phyloP scores from a whole-genome alignment of 257 asterid genomes.

The Solanum acaule region DNA sequence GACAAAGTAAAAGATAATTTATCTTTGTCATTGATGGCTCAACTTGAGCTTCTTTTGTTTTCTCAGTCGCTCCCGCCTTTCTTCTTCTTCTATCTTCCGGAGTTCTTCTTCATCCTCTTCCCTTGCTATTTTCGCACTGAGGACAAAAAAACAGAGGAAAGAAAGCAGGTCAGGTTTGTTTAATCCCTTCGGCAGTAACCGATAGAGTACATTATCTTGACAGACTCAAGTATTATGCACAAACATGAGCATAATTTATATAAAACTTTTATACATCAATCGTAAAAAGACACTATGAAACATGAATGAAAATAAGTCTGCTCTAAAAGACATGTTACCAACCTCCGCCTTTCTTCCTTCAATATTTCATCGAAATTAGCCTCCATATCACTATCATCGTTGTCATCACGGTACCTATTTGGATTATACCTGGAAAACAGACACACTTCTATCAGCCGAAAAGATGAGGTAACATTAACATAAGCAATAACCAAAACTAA shows the following conservation, averaged over 20 bases:
- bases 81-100: conserved; percentile 71
- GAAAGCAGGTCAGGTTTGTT: background rate
- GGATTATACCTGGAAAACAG: conserved; percentile 63
- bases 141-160: background rate
- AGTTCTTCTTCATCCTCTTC: conserved; percentile 78
- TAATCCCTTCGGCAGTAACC: background rate
- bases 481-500: background rate
- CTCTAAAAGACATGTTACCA: conserved; percentile 7
- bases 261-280: background rate
- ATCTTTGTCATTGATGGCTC: conserved; percentile 7
- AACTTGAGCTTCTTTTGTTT: conserved; percentile 51
- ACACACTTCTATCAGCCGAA: background rate
- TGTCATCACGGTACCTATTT: conserved; percentile 34
- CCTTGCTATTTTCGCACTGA: conserved; percentile 54
- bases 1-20: background rate
- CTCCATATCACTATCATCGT: conserved; percentile 81
- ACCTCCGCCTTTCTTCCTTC: conserved; percentile 78
- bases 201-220: background rate
- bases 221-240: background rate
- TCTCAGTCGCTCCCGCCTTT: conserved; percentile 46
- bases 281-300: background rate
- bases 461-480: background rate
- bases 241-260: background rate
- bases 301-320: background rate
- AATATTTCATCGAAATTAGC: conserved; percentile 56